Evolutionary conservation across 1,139 yeast genomes (phyloP), one percentile per base, ranked within the genome.

Genomic region (Kodamaea suecica): DNA sequence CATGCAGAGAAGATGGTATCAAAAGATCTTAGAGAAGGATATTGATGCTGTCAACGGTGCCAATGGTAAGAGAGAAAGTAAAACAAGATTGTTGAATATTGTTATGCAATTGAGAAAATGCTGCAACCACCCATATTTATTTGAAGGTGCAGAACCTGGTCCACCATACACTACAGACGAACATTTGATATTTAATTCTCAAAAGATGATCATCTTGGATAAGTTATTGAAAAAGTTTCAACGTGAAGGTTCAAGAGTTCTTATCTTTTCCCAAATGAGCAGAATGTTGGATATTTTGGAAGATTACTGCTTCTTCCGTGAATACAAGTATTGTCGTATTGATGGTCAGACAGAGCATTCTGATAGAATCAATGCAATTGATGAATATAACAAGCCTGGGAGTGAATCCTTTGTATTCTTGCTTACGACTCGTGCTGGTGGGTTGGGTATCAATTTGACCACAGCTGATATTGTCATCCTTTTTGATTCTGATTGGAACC

Each of bases 91-190:
- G 40, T 64, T 84, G 37, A 84, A 84, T 52, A 83, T 84, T 48
- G 92, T 83, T 17, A 84, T 84, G 94, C 94, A 84, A 57, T 67
- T 84, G 51, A 70, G 94, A 53, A 84, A 84, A 54, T 84, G 92
- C 55, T 84, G 92, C 59, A 84, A 84, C 51, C 94, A 84, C 59
- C 92, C 94, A 4, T 84, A 84, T 52, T 59, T 84, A 31, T 84
- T 84, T 51, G 94, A 84, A 55, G 92, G 94, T 17, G 92, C 92
- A 1, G 94, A 84, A 53, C 94, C 92, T 0, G 94, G 94, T 5
- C 94, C 94, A 17, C 92, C 94, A 14, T 84, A 67, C 49, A 84
- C 92, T 4, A 84, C 90, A 0, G 94, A 83, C 58, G 92, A 84
- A 53, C 94, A 84, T 60, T 70, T 84, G 50, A 79, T 84, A 20